Percentiles rank a stretch among this genome's conserved stretches.
Evolutionary conservation across 2,329 filamentous ascomycete genomes (phyloP).

Genomic region (Fusarium dlaminii): DNA sequence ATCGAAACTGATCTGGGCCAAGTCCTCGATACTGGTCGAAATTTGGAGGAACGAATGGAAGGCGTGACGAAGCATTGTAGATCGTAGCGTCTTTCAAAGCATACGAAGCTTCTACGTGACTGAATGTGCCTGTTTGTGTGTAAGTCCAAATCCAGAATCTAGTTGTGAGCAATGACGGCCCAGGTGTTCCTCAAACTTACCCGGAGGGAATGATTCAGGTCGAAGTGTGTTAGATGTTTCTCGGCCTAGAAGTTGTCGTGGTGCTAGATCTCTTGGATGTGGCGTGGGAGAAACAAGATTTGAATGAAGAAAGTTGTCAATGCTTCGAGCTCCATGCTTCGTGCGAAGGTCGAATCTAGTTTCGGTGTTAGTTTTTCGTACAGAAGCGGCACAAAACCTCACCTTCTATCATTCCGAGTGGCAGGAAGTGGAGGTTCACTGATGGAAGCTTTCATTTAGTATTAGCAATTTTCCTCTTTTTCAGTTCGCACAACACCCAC

Average conservation of each 20-base stretch:
- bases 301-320: constrained; percentile 51
- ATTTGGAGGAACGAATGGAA: constrained; percentile 39
- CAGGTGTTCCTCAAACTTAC: neutral
- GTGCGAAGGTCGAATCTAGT: constrained; percentile 47
- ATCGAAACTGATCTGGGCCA: constrained; percentile 42
- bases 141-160: constrained; percentile 12
- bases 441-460: constrained; percentile 31
- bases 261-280: constrained; percentile 41
- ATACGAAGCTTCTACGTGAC: constrained; percentile 43
- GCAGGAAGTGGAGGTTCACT: constrained; percentile 36
- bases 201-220: constrained; percentile 25
- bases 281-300: constrained; percentile 52
- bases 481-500: constrained; percentile 30
- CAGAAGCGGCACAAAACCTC: neutral
- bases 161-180: neutral
- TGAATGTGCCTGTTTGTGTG: constrained; percentile 35
- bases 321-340: constrained; percentile 48
- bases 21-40: constrained; percentile 38
- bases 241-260: constrained; percentile 38
- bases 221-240: constrained; percentile 35
- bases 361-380: constrained; percentile 4
- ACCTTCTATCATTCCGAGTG: constrained; percentile 42
- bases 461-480: constrained; percentile 23
- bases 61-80: constrained; percentile 44
- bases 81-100: constrained; percentile 45